Percentiles rank a stretch among this genome's conserved stretches.
Evolutionary conservation across 177 flowering plant genomes (phyloP).

Genomic region (Telopea speciosissima): DNA sequence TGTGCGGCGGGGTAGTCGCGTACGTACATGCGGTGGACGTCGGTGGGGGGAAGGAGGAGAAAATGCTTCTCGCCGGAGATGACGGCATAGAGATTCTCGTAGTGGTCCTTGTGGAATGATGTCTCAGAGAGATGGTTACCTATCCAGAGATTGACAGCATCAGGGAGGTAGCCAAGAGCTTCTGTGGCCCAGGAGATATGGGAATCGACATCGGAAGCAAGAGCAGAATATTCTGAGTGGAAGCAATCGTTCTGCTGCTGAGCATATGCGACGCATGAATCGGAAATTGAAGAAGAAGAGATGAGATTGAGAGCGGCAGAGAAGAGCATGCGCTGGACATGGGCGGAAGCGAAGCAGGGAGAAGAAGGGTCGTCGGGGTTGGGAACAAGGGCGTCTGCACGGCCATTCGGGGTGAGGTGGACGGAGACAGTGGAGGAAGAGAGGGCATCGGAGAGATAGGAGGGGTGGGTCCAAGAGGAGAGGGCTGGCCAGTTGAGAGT

Average conservation of each 20-base stretch:
- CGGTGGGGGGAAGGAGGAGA: slow-evolving; percentile 85
- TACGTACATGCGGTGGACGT: slow-evolving; percentile 79
- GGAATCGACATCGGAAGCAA: slow-evolving; percentile 53
- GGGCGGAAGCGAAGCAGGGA: slow-evolving; percentile 74
- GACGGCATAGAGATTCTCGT: slow-evolving; percentile 91
- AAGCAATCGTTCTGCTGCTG: slow-evolving; percentile 96
- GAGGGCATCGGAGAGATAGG: slow-evolving; percentile 45
- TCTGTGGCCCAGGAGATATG: slow-evolving; percentile 78
- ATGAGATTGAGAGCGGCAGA: slow-evolving; percentile 42
- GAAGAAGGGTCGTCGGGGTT: slow-evolving; percentile 19
- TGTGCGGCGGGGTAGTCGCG: slow-evolving; percentile 66
- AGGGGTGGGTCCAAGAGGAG: slow-evolving; percentile 42
- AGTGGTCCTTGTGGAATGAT: slow-evolving; percentile 93
- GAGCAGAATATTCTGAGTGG: slow-evolving; percentile 47
- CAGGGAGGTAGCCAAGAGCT: slow-evolving; percentile 73
- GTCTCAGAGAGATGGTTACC: slow-evolving; percentile 70
- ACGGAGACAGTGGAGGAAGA: slow-evolving; percentile 40
- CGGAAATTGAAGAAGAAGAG: not conserved
- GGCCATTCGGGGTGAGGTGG: slow-evolving; percentile 81
- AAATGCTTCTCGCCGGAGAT: slow-evolving; percentile 86
- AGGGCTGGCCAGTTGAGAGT: slow-evolving; percentile 72
- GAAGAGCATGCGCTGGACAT: slow-evolving; percentile 50
- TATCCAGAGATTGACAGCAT: slow-evolving; percentile 93
- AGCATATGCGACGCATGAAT: slow-evolving; percentile 56
- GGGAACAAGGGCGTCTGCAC: slow-evolving; percentile 63